Base-by-base conservation (phyloP, 352 stramenopile species). In the Phytopythium vexans region DNA sequence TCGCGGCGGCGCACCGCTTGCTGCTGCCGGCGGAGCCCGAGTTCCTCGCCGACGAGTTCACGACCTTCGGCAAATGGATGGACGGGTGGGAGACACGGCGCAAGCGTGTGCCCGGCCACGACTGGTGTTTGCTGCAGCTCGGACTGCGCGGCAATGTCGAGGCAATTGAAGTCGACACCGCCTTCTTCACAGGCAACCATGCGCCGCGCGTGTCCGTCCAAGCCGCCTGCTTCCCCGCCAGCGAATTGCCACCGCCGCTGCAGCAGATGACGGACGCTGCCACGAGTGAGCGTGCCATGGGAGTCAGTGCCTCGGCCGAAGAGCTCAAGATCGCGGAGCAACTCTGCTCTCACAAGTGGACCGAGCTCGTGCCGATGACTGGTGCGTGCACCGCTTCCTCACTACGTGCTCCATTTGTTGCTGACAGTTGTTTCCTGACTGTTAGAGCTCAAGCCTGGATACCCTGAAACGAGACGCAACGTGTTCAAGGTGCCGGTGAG, bases 51-150 rank as follows among this genome's bases (percentile, higher is more conserved):
- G 82, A 98, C 62, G 79, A 92, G 36, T 98, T 94, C 74, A 98
- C 92, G 40, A 70, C 74, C 49, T 96, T 92, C 52, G 90, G 92
- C 56, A 98, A 98, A 66, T 97, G 96, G 67, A 98, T 98, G 93
- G 92, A 98, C 70, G 92, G 94, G 12, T 98, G 94, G 94, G 95
- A 98, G 68, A 97, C 92, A 27, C 91, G 92, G 0, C 77, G 94
- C 57, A 97, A 98, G 68, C 76, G 77, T 47, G 66, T 79, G 11
- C 61, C 82, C 3, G 87, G 87, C 7, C 87, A 90, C 54, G 95
- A 98, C 75, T 98, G 92, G 89, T 89, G 86, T 50, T 68, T 98
- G 31, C 46, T 98, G 10, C 83, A 92, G 50, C 68, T 98, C 16
- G 94, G 92, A 0, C 68, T 90, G 41, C 73, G 76, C 12, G 80